Conservation (phyloP, 2,329 filamentous ascomycete genomes). For the Fusarium cyanostomum region DNA sequence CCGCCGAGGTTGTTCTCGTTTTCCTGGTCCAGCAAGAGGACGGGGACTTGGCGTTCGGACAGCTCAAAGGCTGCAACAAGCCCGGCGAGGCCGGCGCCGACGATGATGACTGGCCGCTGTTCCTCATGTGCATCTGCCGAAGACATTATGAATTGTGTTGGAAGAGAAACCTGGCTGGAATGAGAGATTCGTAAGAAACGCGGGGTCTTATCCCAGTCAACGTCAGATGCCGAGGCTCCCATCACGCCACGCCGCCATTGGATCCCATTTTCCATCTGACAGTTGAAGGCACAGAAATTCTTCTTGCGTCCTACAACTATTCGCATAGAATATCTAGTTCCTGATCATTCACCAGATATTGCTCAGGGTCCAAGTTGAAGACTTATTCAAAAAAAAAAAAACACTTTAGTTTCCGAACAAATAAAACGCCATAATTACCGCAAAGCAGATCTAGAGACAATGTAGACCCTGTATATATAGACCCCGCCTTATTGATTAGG, state of each 20-base stretch:
- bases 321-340: background rate
- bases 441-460: conserved; percentile 10
- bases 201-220: conserved; percentile 19
- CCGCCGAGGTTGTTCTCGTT: conserved; percentile 65
- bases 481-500: background rate
- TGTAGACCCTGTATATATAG: background rate
- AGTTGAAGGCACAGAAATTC: too few species aligned
- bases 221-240: conserved; percentile 5
- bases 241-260: background rate
- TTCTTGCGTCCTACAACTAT: too few species aligned
- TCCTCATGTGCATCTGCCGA: background rate
- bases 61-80: conserved; percentile 69
- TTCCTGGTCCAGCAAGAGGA: conserved; percentile 67
- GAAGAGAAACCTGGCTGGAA: background rate
- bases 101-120: conserved; percentile 59
- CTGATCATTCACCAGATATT: background rate
- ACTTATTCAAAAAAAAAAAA: too few species aligned
- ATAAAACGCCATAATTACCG: conserved; percentile 16
- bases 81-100: conserved; percentile 67
- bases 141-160: conserved; percentile 11
- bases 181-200: conserved; percentile 10
- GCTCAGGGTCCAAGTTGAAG: too few species aligned
- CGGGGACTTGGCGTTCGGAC: conserved; percentile 58
- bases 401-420: conserved; percentile 14
- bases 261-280: too few species aligned